phyloP scores from a whole-genome alignment of 2,329 filamentous ascomycete genomes.

The Colletotrichum aenigma region DNA sequence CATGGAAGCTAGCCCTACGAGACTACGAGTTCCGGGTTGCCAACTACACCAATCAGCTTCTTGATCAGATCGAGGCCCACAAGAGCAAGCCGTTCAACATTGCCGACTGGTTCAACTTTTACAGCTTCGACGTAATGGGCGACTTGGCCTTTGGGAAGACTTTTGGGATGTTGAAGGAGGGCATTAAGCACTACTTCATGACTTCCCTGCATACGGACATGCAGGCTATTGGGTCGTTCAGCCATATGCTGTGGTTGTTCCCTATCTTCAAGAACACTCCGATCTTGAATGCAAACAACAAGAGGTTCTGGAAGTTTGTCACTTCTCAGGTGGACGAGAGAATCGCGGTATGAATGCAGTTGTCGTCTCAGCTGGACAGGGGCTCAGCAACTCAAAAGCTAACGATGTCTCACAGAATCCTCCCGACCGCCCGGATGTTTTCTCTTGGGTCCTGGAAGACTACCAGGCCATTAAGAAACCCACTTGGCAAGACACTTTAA shows the following conservation, averaged over 20 bases:
- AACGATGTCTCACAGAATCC: background rate
- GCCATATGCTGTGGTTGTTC: constrained; percentile 26
- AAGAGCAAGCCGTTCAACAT: constrained; percentile 29
- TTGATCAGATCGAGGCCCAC: constrained; percentile 24
- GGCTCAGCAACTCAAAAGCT: background rate
- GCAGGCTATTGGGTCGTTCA: constrained; percentile 25
- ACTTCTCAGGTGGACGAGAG: constrained; percentile 15
- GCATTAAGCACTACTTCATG: constrained; percentile 30
- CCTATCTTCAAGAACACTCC: constrained; percentile 25
- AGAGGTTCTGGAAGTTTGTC: constrained; percentile 23
- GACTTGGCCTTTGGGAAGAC: constrained; percentile 41
- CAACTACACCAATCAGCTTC: constrained; percentile 26
- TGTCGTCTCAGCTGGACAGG: background rate
- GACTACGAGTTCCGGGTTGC: constrained; percentile 32
- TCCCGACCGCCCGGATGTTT: constrained; percentile 31
- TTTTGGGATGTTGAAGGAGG: constrained; percentile 36
- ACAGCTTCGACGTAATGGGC: constrained; percentile 45
- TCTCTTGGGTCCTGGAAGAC: constrained; percentile 33
- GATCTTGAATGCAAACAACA: constrained; percentile 22
- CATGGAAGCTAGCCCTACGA: constrained; percentile 12
- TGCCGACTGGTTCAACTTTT: constrained; percentile 37
- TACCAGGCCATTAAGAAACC: constrained; percentile 22
- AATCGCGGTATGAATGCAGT: constrained; percentile 1
- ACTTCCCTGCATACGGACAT: constrained; percentile 26
- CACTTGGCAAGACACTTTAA: constrained; percentile 25